Base-by-base conservation (phyloP, 176 grass and related monocot species). In the Triticum aestivum region DNA sequence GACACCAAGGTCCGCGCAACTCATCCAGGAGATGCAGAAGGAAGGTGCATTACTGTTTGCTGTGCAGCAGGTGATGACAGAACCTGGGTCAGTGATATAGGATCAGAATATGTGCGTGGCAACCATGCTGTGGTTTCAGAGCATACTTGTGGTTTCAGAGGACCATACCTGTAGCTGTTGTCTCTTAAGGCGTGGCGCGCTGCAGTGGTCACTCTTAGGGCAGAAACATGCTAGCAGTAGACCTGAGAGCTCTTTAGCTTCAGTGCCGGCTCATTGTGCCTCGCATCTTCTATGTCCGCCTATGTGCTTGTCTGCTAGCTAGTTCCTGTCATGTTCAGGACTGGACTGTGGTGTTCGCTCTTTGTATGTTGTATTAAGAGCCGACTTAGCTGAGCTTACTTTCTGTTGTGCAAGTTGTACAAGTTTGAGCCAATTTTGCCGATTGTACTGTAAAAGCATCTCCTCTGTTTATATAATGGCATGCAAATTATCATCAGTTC, bases 11-110 rank as follows among this genome's bases (percentile, higher is more conserved):
- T 75, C 27, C 0, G 58, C 61, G 38, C 61, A 84, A n/a, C 38
- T 69, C 4, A 78, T 90, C 68, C 4, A 49, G 73, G 79, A 82
- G 49, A 35, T 82, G 73, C n/a, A 71, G 81, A 23, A 52, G 8
- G 65, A 78, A 86, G 83, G 72, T 2, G 71, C 78, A 23, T 3
- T 63, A 8, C 5, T 90, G 4, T 62, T 63, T 24, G 10, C 51
- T 52, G 38, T 62, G 38, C 49, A 73, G 14, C 5, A 32, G 18
- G 63, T 39, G 32, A 34, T 63, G 35, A 33, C 18, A 2, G 73
- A 77, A 12, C 34, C 61, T 26, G 21, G 61, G 14, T 42, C 61
- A 42, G 30, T 84, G 38, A 37, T 79, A 41, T 81, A 61, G 47
- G 52, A 83, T 47, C 20, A 20, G 9, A 62, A 52, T 27, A 24